Conservation (phyloP, 345 rosid species). For the Acer campestre region DNA sequence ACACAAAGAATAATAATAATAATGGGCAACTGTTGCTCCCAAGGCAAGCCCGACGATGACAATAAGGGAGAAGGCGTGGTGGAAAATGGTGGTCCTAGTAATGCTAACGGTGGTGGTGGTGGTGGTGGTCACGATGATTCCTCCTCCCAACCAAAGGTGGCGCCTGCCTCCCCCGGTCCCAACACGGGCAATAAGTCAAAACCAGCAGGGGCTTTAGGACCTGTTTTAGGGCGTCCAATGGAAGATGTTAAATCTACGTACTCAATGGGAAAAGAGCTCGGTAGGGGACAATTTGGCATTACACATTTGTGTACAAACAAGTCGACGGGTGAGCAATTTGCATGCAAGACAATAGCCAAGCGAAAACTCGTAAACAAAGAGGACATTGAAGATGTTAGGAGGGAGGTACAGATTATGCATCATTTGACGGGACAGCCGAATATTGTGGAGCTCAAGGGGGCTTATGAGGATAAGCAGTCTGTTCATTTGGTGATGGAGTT, state of each 20-base stretch:
- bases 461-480: slow-evolving; percentile 88
- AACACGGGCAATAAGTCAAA: slow-evolving; percentile 19
- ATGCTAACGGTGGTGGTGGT: not conserved
- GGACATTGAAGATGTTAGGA: slow-evolving; percentile 87
- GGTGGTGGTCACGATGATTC: too few species aligned
- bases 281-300: slow-evolving; percentile 89
- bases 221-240: slow-evolving; percentile 90
- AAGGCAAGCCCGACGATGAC: slow-evolving; percentile 31
- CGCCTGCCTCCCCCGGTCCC: slow-evolving; percentile 33
- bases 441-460: slow-evolving; percentile 92
- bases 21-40: slow-evolving; percentile 80
- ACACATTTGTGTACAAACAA: slow-evolving; percentile 85
- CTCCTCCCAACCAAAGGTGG: not conserved
- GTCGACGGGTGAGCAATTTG: slow-evolving; percentile 69
- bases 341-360: slow-evolving; percentile 92
- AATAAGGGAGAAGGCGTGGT: slow-evolving; percentile 29
- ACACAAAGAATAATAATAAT: not conserved
- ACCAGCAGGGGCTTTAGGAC: slow-evolving; percentile 46
- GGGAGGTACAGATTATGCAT: slow-evolving; percentile 96
- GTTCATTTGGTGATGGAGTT: slow-evolving; percentile 97
- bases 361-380: slow-evolving; percentile 84
- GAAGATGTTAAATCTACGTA: slow-evolving; percentile 76
- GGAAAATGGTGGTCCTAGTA: slow-evolving; percentile 2
- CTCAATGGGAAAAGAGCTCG: slow-evolving; percentile 79
- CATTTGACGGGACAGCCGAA: slow-evolving; percentile 89